Evolutionary conservation across 345 rosid species (phyloP).

Genomic region (Erysimum cheiranthoides): DNA sequence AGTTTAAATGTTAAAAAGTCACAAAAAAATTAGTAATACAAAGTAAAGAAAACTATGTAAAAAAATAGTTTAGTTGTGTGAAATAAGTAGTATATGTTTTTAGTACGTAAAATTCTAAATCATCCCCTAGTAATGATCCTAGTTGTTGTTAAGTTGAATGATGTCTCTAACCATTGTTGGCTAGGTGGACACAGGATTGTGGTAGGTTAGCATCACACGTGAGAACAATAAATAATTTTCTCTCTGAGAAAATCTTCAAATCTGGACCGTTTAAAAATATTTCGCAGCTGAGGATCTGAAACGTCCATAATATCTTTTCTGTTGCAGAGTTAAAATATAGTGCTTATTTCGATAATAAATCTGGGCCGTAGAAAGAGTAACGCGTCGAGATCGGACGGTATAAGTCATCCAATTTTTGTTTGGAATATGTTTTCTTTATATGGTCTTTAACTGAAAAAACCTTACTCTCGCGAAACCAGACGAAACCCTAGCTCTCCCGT

Average conservation of each 20-base stretch:
- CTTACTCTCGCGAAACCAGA: constrained; percentile 59
- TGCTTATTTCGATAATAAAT: constrained; percentile 9
- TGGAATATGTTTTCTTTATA: constrained; percentile 35
- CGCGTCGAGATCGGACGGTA: constrained; percentile 39
- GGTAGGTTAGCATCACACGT: constrained; percentile 43
- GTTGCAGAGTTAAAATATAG: constrained; percentile 19
- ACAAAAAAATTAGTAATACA: not conserved
- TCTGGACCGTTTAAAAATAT: constrained; percentile 32
- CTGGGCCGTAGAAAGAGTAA: constrained; percentile 14
- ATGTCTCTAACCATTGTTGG: constrained; percentile 31
- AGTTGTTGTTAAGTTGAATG: constrained; percentile 34
- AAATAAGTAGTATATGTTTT: not conserved
- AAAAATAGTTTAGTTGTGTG: not conserved
- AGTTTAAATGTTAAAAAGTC: not conserved
- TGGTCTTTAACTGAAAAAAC: constrained; percentile 50
- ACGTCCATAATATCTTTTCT: constrained; percentile 41
- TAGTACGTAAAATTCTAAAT: not conserved
- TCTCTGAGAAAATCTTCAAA: not conserved
- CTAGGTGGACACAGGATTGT: constrained; percentile 16
- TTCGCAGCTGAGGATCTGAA: constrained; percentile 21
- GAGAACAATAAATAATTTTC: constrained; percentile 19
- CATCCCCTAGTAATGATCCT: not conserved
- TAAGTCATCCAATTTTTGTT: not conserved
- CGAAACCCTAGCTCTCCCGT: constrained; percentile 67
- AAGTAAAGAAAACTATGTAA: not conserved